Conservation (phyloP, 257 asterid genomes). For the Asclepias syriaca region DNA sequence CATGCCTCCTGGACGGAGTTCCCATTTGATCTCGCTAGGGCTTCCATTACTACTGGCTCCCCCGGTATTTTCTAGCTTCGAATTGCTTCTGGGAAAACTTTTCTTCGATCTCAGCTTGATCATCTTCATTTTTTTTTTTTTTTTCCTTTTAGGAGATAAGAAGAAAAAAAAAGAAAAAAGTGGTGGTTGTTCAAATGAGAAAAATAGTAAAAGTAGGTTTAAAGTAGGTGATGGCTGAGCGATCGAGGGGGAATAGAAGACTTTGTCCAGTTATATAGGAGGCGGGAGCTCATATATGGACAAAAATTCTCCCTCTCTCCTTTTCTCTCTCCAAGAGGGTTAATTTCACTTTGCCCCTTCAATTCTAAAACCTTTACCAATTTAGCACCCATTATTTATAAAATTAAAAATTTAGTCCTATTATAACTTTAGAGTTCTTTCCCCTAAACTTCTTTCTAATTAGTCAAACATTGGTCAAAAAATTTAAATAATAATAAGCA, state of each 20-base stretch:
- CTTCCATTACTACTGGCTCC: neutral
- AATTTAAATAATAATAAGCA: too few species aligned
- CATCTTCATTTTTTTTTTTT: slow-evolving; percentile 30
- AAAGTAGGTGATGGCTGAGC: neutral
- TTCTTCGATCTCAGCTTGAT: slow-evolving; percentile 65
- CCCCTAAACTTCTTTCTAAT: too few species aligned
- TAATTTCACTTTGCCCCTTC: too few species aligned
- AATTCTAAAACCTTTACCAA: too few species aligned
- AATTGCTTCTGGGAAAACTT: slow-evolving; percentile 46
- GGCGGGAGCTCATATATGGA: slow-evolving; percentile 28
- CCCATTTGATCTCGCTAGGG: slow-evolving; percentile 60
- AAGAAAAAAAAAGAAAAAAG: too few species aligned
- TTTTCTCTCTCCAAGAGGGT: neutral
- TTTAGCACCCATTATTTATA: too few species aligned
- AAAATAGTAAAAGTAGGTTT: neutral
- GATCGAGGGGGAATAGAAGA: slow-evolving; percentile 13
- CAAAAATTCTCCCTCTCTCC: slow-evolving; percentile 12
- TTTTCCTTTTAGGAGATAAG: too few species aligned
- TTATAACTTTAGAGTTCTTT: too few species aligned
- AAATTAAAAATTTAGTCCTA: too few species aligned
- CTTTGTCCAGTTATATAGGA: slow-evolving; percentile 32
- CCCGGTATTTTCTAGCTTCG: slow-evolving; percentile 26
- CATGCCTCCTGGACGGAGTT: slow-evolving; percentile 86
- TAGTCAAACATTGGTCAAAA: too few species aligned
- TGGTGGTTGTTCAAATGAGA: neutral